Evolutionary conservation across 2,329 filamentous ascomycete genomes (phyloP).

Genomic region (Decorospora gaudefroyi): DNA sequence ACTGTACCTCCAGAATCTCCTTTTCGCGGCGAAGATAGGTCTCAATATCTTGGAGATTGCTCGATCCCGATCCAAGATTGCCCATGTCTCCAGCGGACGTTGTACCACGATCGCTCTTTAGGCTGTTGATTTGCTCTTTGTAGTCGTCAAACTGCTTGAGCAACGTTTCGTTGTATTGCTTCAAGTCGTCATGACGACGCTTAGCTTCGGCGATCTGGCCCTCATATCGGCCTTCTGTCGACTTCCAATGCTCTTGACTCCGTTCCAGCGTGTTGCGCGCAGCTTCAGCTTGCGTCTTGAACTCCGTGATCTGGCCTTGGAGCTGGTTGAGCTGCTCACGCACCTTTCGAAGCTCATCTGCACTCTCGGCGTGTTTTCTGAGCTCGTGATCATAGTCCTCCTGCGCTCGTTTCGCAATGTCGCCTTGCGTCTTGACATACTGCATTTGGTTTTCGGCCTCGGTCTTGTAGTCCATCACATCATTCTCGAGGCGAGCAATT

Average conservation of each 20-base stretch:
- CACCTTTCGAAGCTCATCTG: conserved; percentile 77
- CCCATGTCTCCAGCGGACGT: conserved; percentile 58
- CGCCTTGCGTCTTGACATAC: conserved; percentile 88
- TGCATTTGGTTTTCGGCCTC: conserved; percentile 85
- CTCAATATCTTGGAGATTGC: conserved; percentile 87
- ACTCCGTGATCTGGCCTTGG: conserved; percentile 74
- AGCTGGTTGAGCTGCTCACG: conserved; percentile 81
- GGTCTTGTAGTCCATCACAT: conserved; percentile 77
- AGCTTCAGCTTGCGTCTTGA: conserved; percentile 82
- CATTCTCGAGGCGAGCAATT: conserved; percentile 78
- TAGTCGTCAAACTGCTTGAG: conserved; percentile 88
- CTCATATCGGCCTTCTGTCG: conserved; percentile 78
- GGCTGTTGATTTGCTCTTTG: conserved; percentile 73
- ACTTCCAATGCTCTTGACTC: conserved; percentile 85
- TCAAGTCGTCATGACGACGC: conserved; percentile 78
- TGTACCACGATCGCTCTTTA: conserved; percentile 74
- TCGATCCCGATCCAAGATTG: conserved; percentile 62
- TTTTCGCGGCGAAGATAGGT: conserved; percentile 92
- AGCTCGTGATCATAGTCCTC: conserved; percentile 95
- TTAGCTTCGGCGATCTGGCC: conserved; percentile 80
- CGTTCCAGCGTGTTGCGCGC: conserved; percentile 77
- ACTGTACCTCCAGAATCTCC: conserved; percentile 96
- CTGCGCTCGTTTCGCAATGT: conserved; percentile 90
- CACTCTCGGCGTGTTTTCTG: conserved; percentile 93
- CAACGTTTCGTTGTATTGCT: conserved; percentile 86